Evolutionary conservation across 2,329 filamentous ascomycete species (phyloP).

Genomic region (Claviceps maximensis): DNA sequence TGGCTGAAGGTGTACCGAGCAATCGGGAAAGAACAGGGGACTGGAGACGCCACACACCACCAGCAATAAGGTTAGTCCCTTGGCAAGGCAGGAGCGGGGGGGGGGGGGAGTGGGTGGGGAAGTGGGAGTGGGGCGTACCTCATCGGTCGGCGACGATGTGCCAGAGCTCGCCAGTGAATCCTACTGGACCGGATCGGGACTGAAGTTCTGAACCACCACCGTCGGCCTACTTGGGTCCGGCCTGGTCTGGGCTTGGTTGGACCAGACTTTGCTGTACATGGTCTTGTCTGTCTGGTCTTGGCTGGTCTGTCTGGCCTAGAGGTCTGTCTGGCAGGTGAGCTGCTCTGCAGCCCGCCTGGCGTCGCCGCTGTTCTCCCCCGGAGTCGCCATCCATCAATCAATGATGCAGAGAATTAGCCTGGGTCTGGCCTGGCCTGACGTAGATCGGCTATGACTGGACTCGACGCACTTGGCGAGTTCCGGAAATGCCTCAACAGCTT

Average conservation of each 20-base stretch:
- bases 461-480: too few relatives aligned
- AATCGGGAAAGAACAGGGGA: conserved; percentile 3
- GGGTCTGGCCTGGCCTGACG: too few relatives aligned
- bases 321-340: too few relatives aligned
- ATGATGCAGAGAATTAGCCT: not conserved
- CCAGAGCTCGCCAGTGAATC: not conserved
- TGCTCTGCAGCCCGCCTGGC: not conserved
- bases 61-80: not conserved
- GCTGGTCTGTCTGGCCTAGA: too few relatives aligned
- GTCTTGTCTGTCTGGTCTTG: too few relatives aligned
- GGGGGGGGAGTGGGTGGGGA: too few relatives aligned
- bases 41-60: not conserved
- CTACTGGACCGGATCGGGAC: not conserved
- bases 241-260: too few relatives aligned
- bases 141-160: not conserved
- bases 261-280: too few relatives aligned
- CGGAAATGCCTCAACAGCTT: too few relatives aligned
- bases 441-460: too few relatives aligned
- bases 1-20: conserved; percentile 4
- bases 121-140: not conserved
- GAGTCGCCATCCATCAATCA: not conserved
- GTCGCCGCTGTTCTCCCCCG: not conserved
- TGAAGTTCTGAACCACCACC: not conserved
- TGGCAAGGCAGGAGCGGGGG: not conserved
- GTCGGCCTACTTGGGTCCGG: not conserved